Evolutionary conservation across 352 stramenopile genomes (phyloP), one percentile per base, ranked within the genome.

Genomic region (Aphanomyces cochlioides): DNA sequence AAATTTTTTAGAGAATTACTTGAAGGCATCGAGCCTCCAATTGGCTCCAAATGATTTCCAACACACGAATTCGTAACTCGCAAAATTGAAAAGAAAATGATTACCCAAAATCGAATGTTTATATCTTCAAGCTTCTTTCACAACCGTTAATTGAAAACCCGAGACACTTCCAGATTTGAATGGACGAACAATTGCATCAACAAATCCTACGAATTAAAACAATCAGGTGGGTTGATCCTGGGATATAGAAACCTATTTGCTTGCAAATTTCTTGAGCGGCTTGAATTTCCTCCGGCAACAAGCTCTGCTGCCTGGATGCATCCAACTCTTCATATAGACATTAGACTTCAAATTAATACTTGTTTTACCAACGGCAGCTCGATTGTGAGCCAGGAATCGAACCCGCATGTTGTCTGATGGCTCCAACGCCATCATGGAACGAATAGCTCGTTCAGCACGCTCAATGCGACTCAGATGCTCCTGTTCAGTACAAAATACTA

Each of bases 401-500:
- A 94, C 87, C 13, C 87, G 84, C 74, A 94, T 81, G 59, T 84
- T 92, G 64, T 77, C 76, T 34, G 85, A 74, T 17, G 74, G 64
- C 39, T 77, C 40, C 7, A 94, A 66, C 6, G 69, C 66, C 6
- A 92, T 61, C n/a, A 78, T 59, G 3, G 67, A 47, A 38, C 87
- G 78, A 7, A 92, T 77, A 71, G 90, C 90, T 3, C 77, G 72
- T 68, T 94, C 87, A 0, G 87, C 84, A 40, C 75, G 64, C 47
- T 92, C 87, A 5, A 94, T 83, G 47, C 78, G 87, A 60, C 81
- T 74, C 37, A 94, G 72, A 73, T 94, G 87, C 50, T 79, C 70
- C 85, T 92, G 66, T 6, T 21, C 28, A 28, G 28, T 28, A 28
- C 1, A 28, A 28, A 28, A 28, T 28, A 28, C 28, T 28, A 28